phyloP scores from a whole-genome alignment of 1,284 basidiomycete genomes.

The Stygiomarasmius scandens region DNA sequence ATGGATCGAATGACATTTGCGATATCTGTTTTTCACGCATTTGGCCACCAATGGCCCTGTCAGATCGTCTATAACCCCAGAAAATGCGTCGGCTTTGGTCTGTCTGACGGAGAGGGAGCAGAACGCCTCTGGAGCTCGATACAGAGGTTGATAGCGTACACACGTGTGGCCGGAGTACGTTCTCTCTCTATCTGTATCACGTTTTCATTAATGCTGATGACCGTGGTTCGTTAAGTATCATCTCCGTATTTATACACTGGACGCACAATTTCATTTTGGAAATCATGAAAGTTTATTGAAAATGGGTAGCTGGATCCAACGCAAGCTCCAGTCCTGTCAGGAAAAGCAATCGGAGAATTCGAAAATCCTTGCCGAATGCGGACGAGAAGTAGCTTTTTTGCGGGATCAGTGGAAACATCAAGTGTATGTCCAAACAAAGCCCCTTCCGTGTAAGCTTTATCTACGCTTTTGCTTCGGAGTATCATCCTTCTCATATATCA shows the following conservation, averaged over 20 bases:
- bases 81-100: constrained; percentile 31
- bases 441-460: constrained; percentile 15
- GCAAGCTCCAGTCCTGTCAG: constrained; percentile 8
- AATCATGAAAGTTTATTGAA: constrained; percentile 7
- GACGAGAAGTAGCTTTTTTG: constrained; percentile 4
- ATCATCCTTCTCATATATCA: no score
- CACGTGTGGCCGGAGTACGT: constrained; percentile 30
- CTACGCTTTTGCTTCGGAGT: not conserved
- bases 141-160: constrained; percentile 26
- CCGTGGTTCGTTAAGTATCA: constrained; percentile 19
- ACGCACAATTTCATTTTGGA: constrained; percentile 25
- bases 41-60: constrained; percentile 36
- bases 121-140: constrained; percentile 37
- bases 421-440: constrained; percentile 18
- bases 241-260: constrained; percentile 23
- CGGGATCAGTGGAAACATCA: constrained; percentile 21
- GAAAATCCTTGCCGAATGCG: not conserved
- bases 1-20: constrained; percentile 26
- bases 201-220: not conserved
- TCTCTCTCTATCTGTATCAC: not conserved
- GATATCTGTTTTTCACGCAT: constrained; percentile 35
- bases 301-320: constrained; percentile 20
- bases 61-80: constrained; percentile 34
- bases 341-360: constrained; percentile 7
- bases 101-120: constrained; percentile 37